These are phyloP conservation scores for Pezicula neosporulosa DNA, from an alignment of 2,329 filamentous ascomycete genomes.

Conservation along the genomic window DNA sequence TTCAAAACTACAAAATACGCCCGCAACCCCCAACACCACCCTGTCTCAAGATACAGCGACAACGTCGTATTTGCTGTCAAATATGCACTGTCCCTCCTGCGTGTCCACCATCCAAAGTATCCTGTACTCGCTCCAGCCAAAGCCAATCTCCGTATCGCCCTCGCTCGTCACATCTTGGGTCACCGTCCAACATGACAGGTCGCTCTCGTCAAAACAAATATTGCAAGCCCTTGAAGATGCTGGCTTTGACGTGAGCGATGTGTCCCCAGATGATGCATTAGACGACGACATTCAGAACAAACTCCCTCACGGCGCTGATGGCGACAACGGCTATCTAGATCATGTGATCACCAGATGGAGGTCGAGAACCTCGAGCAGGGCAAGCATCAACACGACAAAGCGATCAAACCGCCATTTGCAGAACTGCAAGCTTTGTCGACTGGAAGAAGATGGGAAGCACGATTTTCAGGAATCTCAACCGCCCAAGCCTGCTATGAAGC, in stretches of 20 bases:
- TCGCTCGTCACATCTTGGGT: constrained; percentile 71
- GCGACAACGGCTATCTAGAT: constrained; percentile 21
- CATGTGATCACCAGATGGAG: constrained; percentile 20
- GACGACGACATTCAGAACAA: neutral
- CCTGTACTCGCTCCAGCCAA: constrained; percentile 45
- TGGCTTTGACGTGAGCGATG: constrained; percentile 53
- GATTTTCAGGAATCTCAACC: neutral
- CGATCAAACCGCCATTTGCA: constrained; percentile 34
- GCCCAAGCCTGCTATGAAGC: neutral
- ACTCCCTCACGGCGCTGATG: constrained; percentile 8
- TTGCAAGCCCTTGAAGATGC: constrained; percentile 47
- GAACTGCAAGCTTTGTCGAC: constrained; percentile 46
- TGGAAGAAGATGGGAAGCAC: constrained; percentile 29
- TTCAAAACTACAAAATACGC: too few relatives aligned
- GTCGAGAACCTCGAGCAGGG: neutral
- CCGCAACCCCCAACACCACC: neutral
- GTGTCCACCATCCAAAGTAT: constrained; percentile 61
- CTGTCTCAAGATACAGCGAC: constrained; percentile 8
- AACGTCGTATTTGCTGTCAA: constrained; percentile 57
- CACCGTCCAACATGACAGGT: constrained; percentile 51
- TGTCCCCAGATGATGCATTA: constrained; percentile 11
- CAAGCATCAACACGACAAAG: constrained; percentile 15
- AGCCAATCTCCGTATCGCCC: constrained; percentile 57
- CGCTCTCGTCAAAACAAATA: constrained; percentile 39
- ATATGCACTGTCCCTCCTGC: constrained; percentile 77